A percentile compares a stretch with the other conserved stretches of the same genome.
Evolutionary conservation across 148 eudicot genomes (phyloP).

Genomic region (Vaccinium macrocarpon): DNA sequence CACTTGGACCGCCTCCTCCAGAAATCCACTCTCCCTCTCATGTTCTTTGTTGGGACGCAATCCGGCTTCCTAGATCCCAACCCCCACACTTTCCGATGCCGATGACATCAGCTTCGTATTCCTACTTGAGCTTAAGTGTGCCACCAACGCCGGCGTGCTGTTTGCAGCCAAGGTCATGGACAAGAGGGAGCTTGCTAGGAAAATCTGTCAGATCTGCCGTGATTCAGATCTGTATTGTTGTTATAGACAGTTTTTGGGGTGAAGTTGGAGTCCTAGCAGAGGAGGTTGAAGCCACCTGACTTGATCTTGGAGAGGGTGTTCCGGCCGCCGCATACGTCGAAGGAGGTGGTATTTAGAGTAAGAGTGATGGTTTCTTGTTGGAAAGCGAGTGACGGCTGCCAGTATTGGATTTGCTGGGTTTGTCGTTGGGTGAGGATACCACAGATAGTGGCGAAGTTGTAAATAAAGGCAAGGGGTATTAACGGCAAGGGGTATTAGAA

Average conservation of each 20-base stretch:
- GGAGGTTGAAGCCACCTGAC: constrained; percentile 53
- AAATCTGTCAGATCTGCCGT: too few species aligned
- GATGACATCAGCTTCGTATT: too few species aligned
- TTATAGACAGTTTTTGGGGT: constrained; percentile 52
- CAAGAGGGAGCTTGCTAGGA: constrained; percentile 48
- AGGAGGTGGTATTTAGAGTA: constrained; percentile 46
- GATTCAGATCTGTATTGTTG: neutral
- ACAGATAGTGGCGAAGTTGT: constrained; percentile 55
- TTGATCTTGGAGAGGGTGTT: constrained; percentile 56
- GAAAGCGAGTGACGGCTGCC: neutral
- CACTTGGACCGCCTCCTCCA: too few species aligned
- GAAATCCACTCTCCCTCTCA: too few species aligned
- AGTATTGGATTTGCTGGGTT: constrained; percentile 53
- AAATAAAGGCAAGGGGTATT: constrained; percentile 47
- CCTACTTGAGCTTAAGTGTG: constrained; percentile 47
- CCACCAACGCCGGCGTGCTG: constrained; percentile 19
- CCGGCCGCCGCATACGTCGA: constrained; percentile 59
- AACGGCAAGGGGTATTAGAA: constrained; percentile 30
- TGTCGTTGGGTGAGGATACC: constrained; percentile 52
- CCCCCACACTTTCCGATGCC: too few species aligned
- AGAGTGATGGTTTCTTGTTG: constrained; percentile 12
- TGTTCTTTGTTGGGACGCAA: too few species aligned
- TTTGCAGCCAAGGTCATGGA: constrained; percentile 96
- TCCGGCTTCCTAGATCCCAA: too few species aligned
- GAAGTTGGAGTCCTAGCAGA: constrained; percentile 64